Evolutionary conservation across 1,284 basidiomycete species (phyloP), one percentile per base, ranked within the genome.

Genomic region (Prillingera fragicola): DNA sequence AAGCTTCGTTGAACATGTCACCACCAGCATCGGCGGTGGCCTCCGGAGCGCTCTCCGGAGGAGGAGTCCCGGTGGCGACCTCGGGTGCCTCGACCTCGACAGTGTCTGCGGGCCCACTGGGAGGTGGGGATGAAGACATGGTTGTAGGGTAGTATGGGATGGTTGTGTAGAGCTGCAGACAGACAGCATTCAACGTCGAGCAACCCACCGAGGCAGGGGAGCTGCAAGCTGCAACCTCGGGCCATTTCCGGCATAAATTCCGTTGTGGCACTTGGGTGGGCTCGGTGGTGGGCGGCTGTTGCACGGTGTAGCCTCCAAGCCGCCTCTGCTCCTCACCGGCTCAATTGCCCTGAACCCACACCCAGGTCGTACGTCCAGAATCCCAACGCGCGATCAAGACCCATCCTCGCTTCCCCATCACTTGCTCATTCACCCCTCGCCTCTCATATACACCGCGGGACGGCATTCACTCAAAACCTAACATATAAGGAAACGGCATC

Each of bases 1-100:
- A 87, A 80, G 68, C 83, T 78, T 54, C 78, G 42, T 55, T 56
- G 48, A 51, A 56, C n/a, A 50, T 33, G 18, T 23, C 21, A 15
- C 33, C 39, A 14, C 38, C 17, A 18, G 18, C 21, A n/a, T 18
- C 33, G 26, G 12, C 26, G 18, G 37, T 23, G 8, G 24, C 32
- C 17, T 38, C 38, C 9, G 18, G 14, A 9, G 41, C 31, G 1
- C 15, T 22, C 29, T 46, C 47, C 4, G 53, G 43, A 6, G 43
- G 38, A 23, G 55, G 53, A 4, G 50, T 42, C 5, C 48, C 50
- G 24, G 14, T 28, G 22, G 27, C 32, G 17, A 29, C 41, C 25
- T 28, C 35, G 12, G 15, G 9, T 21, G 32, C 33, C 42, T 39
- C 23, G 15, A 25, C 29, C 17, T 22, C 37, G 4, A 23, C 15